Base-by-base conservation (phyloP, 495 filamentous ascomycete species). In the Tricharina praecox region DNA sequence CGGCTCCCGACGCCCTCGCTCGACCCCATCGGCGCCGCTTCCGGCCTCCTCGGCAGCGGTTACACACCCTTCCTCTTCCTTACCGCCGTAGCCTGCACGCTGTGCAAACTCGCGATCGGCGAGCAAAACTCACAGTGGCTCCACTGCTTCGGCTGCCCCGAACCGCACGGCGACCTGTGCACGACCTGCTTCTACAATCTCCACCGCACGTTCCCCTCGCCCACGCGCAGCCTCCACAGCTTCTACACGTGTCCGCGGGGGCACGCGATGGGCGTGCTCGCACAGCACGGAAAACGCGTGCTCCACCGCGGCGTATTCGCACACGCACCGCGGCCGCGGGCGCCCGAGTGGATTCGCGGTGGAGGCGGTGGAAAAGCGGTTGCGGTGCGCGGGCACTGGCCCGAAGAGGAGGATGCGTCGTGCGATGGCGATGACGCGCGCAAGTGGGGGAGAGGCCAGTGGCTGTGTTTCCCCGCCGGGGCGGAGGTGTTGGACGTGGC, bases 361-460 rank as follows among this genome's bases (percentile, higher is more conserved):
- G 0, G 4, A 7, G 26, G 18, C 3, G 47, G 48, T 4, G 32
- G 16, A 33, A 44, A 11, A 5, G 56, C 55, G 1, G 24, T 59
- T 5, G 56, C 56, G 3, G 0, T 55, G 28, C 58, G 48, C 38
- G 41, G 34, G 23, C 52, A 59, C 34, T 59, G 56, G 56, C 55
- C 55, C 2, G 51, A 59, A 3, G 41, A 34, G 21, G 15, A 1
- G 2, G 21, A 25, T 23, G 43, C 10, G 7, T 23, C 9, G 7
- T 23, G 20, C n/a, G 55, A 50, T 1, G 44, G 35, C 1, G 47
- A 48, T 3, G 48, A 47, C 1, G 19, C 24, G 25, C 45, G 56
- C 10, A 18, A 39, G 11, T 52, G 48, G 35, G 51, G 53, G 3
- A 24, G 16, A 1, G 52, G 56, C 0, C 55, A 57, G 23, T 28